Base-by-base conservation (phyloP, 2,329 filamentous ascomycete genomes). In the Fusarium graminum region DNA sequence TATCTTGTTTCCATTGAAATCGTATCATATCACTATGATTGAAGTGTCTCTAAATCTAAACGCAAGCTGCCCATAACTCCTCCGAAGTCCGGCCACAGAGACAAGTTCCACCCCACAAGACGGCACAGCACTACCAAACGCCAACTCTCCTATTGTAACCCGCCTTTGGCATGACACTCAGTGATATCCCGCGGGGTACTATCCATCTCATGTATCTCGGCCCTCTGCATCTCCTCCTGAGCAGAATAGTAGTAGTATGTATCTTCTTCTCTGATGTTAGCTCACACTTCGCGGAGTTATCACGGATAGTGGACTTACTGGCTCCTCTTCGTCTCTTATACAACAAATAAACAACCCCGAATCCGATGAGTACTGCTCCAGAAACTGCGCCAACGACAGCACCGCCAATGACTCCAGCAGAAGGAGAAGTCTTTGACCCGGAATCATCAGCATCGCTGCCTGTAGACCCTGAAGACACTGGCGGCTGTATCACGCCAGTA, bases 401-500 rank as follows among this genome's bases (percentile, higher is more conserved):
- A 16, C 65, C 68, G 1, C 59, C 54, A 2, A 71, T 61, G 0
- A 59, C 45, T 4, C 26, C 43, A 2, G 63, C 52, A 16, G 63
- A 54, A 12, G 45, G 44, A 4, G 57, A 40, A 5, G 43, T 32
- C 8, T 11, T 12, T 1, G 36, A 19, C 4, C 50, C 46, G 1
- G 40, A 25, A 12, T 19, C 34, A 6, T 28, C 25, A 4, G 26
- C 26, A 13, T 14, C 34, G 16, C 1, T 14, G 1, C 7, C 42
- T 10, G 50, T n/a, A 25, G 45, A 13, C 0, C 29, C 29, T 7
- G 59, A 14, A 39, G 34, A 44, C 0, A 39, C 58, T 10, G 63
- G 58, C 1, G 68, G 63, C 4, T 70, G 66, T 22, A 62, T 50
- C 2, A 70, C 34, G 0, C 53, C 68, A 3, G 40, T 68, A 4